Evolutionary conservation across 2,329 filamentous ascomycete genomes (phyloP).

Genomic region (Phyllachora maydis): DNA sequence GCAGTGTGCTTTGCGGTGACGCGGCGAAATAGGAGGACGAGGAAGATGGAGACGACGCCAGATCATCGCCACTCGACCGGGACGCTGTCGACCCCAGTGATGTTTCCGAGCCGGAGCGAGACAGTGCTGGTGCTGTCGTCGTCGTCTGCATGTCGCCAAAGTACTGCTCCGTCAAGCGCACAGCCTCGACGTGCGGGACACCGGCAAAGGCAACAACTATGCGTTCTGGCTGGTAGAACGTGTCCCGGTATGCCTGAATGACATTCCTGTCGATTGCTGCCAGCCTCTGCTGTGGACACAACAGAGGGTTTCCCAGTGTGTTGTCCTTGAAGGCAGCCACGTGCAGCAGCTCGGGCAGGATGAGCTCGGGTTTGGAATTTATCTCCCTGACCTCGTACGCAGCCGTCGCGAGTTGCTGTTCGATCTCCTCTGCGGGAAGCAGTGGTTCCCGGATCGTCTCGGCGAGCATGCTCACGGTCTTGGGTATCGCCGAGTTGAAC

Average conservation of each 20-base stretch:
- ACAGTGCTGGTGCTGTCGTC: conserved; percentile 22
- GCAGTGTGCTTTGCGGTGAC: conserved; percentile 13
- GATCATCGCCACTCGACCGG: conserved; percentile 11
- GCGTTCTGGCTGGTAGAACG: conserved; percentile 75
- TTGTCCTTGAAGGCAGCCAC: conserved; percentile 93
- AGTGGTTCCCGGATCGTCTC: conserved; percentile 80
- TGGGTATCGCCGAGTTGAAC: conserved; percentile 81
- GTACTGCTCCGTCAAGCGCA: conserved; percentile 59
- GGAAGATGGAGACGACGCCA: conserved; percentile 11
- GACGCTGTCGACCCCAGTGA: conserved; percentile 20
- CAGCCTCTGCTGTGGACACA: conserved; percentile 76
- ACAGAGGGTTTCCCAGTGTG: conserved; percentile 77
- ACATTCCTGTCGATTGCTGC: conserved; percentile 50
- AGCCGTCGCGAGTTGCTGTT: conserved; percentile 73
- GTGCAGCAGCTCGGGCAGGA: conserved; percentile 85
- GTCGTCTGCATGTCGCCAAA: conserved; percentile 73
- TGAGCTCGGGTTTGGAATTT: conserved; percentile 92
- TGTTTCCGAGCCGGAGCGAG: conserved; percentile 37
- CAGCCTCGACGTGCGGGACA: conserved; percentile 61
- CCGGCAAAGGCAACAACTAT: conserved; percentile 94
- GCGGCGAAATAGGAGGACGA: conserved; percentile 10
- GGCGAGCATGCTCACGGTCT: conserved; percentile 65
- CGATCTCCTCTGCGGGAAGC: conserved; percentile 73
- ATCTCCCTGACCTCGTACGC: conserved; percentile 95
- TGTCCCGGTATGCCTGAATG: conserved; percentile 57